Percentiles rank a stretch among this genome's conserved stretches.
Conservation (phyloP, 2,329 filamentous ascomycete genomes). For the Ceratocystiopsis sp. region DNA sequence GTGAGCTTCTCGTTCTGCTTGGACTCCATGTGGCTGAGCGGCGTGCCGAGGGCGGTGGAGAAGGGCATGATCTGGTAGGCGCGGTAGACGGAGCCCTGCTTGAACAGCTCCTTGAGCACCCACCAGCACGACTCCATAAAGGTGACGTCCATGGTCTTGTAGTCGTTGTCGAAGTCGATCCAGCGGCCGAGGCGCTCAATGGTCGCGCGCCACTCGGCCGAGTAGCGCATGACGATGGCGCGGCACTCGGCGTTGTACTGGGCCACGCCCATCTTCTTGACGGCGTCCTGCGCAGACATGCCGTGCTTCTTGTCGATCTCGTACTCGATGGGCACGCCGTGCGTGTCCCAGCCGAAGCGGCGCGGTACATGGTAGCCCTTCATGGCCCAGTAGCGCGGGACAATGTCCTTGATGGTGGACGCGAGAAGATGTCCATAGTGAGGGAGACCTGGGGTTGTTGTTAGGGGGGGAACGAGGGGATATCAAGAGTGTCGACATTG, state of each 20-base stretch:
- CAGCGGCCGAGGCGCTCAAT: conserved; percentile 81
- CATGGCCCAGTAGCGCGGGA: conserved; percentile 78
- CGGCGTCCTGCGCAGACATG: conserved; percentile 68
- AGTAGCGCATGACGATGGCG: conserved; percentile 84
- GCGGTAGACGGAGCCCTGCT: conserved; percentile 79
- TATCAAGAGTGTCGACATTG: too few species aligned
- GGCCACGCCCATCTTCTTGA: conserved; percentile 70
- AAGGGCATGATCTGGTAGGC: conserved; percentile 91
- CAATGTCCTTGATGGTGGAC: conserved; percentile 94
- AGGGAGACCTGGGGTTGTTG: conserved; percentile 16
- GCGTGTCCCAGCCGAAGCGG: conserved; percentile 87
- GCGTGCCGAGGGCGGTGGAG: conserved; percentile 76
- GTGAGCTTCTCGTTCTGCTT: conserved; percentile 91
- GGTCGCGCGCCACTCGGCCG: conserved; percentile 71
- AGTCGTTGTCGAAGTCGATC: conserved; percentile 97
- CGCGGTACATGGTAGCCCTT: conserved; percentile 72
- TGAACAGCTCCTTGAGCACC: conserved; percentile 86
- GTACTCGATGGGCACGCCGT: conserved; percentile 87
- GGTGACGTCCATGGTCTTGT: conserved; percentile 90
- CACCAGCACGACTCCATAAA: conserved; percentile 98
- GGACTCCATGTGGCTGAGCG: conserved; percentile 84
- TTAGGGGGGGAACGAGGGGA: neutral
- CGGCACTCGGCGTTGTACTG: conserved; percentile 87
- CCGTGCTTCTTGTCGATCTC: conserved; percentile 95
- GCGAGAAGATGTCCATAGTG: conserved; percentile 63